A percentile compares a stretch with the other conserved stretches of the same genome.
phyloP scores from a whole-genome alignment of 108 stramenopile species.

The Craspedostauros australis region DNA sequence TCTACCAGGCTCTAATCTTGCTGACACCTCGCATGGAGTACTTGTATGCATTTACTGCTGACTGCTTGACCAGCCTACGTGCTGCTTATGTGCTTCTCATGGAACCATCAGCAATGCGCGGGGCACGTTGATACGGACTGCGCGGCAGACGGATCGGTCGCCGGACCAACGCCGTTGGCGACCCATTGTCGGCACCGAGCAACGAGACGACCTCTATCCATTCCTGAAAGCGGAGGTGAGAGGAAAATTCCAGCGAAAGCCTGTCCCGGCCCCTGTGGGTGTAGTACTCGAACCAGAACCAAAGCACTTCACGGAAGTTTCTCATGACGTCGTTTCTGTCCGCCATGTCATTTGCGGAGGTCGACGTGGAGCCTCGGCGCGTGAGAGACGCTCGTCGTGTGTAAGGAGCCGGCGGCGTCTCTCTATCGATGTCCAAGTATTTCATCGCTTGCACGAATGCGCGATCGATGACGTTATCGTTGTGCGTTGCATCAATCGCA shows the following conservation, averaged over 20 bases:
- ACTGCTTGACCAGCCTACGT: no score
- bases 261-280: constrained; percentile 79
- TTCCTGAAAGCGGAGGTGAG: constrained; percentile 74
- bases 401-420: constrained; percentile 6
- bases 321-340: constrained; percentile 36
- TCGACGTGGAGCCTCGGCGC: constrained; percentile 3
- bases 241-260: constrained; percentile 78
- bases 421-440: constrained; percentile 15
- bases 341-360: constrained; percentile 5
- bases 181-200: constrained; percentile 70
- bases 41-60: no score
- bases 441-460: constrained; percentile 24
- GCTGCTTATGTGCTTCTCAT: no score
- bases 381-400: constrained; percentile 13
- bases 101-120: constrained; percentile 16
- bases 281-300: constrained; percentile 89
- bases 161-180: constrained; percentile 35
- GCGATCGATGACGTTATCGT: constrained; percentile 19
- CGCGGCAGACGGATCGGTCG: constrained; percentile 38
- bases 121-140: constrained; percentile 51
- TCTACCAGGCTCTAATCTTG: no score
- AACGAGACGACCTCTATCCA: constrained; percentile 61
- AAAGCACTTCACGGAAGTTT: constrained; percentile 75
- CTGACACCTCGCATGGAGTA: no score
- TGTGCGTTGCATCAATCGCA: constrained; percentile 7